phyloP scores from a whole-genome alignment of 2,329 filamentous ascomycete species.

The Falciphora oryzae region DNA sequence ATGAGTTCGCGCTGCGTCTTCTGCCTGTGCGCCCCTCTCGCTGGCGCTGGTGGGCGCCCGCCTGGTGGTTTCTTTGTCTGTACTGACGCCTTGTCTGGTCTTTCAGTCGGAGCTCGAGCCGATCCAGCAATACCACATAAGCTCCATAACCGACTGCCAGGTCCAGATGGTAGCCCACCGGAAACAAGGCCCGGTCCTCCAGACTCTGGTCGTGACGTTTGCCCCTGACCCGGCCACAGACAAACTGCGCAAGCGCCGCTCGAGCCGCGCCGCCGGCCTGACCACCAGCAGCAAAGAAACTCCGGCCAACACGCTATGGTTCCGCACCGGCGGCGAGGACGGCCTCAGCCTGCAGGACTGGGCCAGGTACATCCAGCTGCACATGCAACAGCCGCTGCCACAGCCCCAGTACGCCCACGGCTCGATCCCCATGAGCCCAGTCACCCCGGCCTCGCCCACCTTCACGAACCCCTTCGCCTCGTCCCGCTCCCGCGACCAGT shows the following conservation, averaged over 20 bases:
- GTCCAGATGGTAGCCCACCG: slow-evolving; percentile 54
- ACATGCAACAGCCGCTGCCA: slow-evolving; percentile 37
- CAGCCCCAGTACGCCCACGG: slow-evolving; percentile 12
- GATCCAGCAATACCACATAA: slow-evolving; percentile 46
- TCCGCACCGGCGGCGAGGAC: slow-evolving; percentile 48
- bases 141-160: slow-evolving; percentile 49
- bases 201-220: slow-evolving; percentile 54
- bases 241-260: slow-evolving; percentile 58
- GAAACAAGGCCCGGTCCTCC: slow-evolving; percentile 54
- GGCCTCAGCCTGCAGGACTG: slow-evolving; percentile 49
- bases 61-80: background rate
- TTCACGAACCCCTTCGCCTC: slow-evolving; percentile 48
- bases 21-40: too few species aligned
- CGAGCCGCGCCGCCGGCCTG: slow-evolving; percentile 55
- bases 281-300: slow-evolving; percentile 44
- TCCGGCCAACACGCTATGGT: slow-evolving; percentile 45
- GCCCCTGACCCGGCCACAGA: slow-evolving; percentile 45
- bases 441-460: slow-evolving; percentile 47
- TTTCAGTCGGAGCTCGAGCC: slow-evolving; percentile 47
- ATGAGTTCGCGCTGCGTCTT: too few species aligned
- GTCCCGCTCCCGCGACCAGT: slow-evolving; percentile 32
- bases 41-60: background rate
- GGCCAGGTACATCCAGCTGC: slow-evolving; percentile 44
- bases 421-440: slow-evolving; percentile 35
- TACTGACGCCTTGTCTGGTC: background rate